Conservation (phyloP, 805 yeast genomes). For the Candida caryicola region DNA sequence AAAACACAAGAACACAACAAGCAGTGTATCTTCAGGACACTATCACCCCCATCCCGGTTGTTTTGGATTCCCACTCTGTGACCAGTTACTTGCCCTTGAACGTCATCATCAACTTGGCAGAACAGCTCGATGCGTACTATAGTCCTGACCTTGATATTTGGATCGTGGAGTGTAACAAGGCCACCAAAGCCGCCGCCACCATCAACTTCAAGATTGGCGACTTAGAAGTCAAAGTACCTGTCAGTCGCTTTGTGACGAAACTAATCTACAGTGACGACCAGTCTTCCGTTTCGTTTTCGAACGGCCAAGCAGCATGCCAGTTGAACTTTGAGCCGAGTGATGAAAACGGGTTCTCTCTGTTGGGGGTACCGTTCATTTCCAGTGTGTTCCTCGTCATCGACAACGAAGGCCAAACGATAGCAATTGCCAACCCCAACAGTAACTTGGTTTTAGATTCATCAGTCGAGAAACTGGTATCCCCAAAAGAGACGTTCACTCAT, state of each 20-base stretch:
- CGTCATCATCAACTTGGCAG: constrained; percentile 57
- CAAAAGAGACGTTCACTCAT: neutral
- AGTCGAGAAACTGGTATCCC: neutral
- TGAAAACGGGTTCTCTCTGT: constrained; percentile 45
- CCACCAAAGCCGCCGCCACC: constrained; percentile 47
- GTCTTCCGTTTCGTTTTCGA: constrained; percentile 43
- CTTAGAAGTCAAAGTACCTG: constrained; percentile 47
- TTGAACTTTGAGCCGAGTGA: constrained; percentile 50
- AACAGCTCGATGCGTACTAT: constrained; percentile 68
- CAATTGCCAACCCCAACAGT: constrained; percentile 49
- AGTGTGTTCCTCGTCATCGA: constrained; percentile 62
- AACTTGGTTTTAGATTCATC: neutral
- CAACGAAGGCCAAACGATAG: constrained; percentile 53
- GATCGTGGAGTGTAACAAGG: constrained; percentile 57
- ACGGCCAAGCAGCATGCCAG: constrained; percentile 57
- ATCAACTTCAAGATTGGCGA: constrained; percentile 54
- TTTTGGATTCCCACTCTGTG: constrained; percentile 55
- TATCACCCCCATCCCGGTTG: constrained; percentile 45
- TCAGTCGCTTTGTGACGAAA: constrained; percentile 42
- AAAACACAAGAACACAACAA: constrained; percentile 36
- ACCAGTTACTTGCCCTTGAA: constrained; percentile 54
- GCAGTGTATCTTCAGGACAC: constrained; percentile 30
- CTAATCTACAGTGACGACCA: constrained; percentile 33
- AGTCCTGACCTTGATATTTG: constrained; percentile 46
- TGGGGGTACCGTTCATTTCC: constrained; percentile 59